Percentiles rank a stretch among this genome's conserved stretches.
phyloP scores from a whole-genome alignment of 306 rosid species.

The Sechiopsis laciniata region DNA sequence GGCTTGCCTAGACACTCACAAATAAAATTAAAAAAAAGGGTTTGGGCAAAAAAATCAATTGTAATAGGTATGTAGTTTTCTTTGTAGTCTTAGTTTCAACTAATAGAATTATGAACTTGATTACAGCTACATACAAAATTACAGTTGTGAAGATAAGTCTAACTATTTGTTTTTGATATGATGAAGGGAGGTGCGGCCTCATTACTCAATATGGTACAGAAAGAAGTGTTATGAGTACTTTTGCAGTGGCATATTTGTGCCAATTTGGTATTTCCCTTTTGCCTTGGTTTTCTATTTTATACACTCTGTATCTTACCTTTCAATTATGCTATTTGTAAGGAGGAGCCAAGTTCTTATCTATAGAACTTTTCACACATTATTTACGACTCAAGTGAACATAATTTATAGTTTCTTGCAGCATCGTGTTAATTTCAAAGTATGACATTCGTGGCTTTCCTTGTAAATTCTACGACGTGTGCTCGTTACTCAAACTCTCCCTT shows the following conservation, averaged over 20 bases:
- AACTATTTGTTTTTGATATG: neutral
- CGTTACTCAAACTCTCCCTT: neutral
- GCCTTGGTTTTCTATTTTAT: neutral
- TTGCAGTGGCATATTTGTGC: neutral
- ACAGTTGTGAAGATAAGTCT: neutral
- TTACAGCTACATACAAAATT: neutral
- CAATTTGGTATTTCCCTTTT: neutral
- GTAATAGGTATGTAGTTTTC: neutral
- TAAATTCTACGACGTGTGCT: neutral
- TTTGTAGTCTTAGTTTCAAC: neutral
- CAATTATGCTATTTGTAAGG: neutral
- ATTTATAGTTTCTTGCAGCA: slow-evolving; percentile 11
- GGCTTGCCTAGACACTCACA: too few species aligned
- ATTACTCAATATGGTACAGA: neutral
- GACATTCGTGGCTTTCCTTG: neutral
- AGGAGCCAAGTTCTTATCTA: neutral
- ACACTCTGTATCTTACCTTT: neutral
- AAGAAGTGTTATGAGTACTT: neutral
- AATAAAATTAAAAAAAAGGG: neutral
- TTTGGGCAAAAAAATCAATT: neutral
- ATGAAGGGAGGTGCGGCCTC: slow-evolving; percentile 1
- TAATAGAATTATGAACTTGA: neutral
- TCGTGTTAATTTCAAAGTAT: neutral
- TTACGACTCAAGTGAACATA: neutral
- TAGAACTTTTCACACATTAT: neutral